Base-by-base conservation (phyloP, 331 rosid genomes). In the Malus hybrid region DNA sequence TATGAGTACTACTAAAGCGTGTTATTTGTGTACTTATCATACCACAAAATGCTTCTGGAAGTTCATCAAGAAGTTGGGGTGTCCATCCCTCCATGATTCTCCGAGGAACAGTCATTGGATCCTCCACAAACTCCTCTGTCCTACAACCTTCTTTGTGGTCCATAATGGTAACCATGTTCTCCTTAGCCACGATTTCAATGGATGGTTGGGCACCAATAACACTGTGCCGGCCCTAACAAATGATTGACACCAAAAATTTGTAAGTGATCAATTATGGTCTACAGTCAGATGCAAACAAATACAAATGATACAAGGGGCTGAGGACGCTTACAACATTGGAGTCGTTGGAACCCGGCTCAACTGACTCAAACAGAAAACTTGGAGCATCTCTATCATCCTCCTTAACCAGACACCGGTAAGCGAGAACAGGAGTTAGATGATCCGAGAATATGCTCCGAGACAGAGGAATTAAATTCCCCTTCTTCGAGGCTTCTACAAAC, bases 1-100 rank as follows among this genome's bases (percentile, higher is more conserved):
- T 24, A 24, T 0, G 19, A 14, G 18, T 61, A 15, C 19, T 0
- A 63, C 16, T 14, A 50, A 6, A 20, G 28, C 29, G 12, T 6
- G 69, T 65, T 65, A 22, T 22, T 29, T 8, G 55, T 78, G 75
- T 52, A 70, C 72, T 32, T 15, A 10, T 73, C 90, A 82, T 86
- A 94, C 99, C 99, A 80, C 95, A 88, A 87, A 94, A 94, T 71
- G 96, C 93, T 72, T 90, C 91, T n/a, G 99, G 99, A 76, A 94
- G 97, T 70, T 86, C 90, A 70, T 86, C 90, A 16, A 59, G 62
- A 65, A 83, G 86, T 78, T 63, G 85, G 27, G 97, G 96, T 70
- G 67, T 85, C 99, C 96, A 94, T 32, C 73, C 84, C 83, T 81
- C 87, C 68, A 85, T 85, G 70, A 94, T 77, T 85, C 89, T 84